A percentile compares a stretch with the other conserved stretches of the same genome.
Evolutionary conservation across 208 protist species (phyloP).

Genomic region (Blastocrithidia nonstop): DNA sequence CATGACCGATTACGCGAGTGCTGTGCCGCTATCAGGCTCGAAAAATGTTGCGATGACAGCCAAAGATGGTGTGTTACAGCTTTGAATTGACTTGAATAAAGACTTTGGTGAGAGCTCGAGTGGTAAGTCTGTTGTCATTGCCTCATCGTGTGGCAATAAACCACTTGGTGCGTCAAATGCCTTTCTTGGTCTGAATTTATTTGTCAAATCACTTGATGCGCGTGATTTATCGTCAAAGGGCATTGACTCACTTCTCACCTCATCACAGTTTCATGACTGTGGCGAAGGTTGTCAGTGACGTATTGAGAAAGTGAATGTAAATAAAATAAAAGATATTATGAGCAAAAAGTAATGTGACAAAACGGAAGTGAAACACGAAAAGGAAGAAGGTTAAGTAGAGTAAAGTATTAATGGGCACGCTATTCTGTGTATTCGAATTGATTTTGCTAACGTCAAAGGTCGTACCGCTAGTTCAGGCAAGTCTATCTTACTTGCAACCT

Average conservation of each 20-base stretch:
- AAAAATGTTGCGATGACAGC: conserved; percentile 46
- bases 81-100: conserved; percentile 47
- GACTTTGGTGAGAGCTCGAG: conserved; percentile 36
- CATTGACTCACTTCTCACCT: conserved; percentile 9
- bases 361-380: background rate
- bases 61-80: conserved; percentile 11
- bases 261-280: conserved; percentile 14
- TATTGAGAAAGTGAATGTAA: too few relatives aligned
- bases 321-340: too few relatives aligned
- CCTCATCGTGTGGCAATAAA: conserved; percentile 57
- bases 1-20: background rate
- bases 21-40: conserved; percentile 10
- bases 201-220: conserved; percentile 27
- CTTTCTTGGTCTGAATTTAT: conserved; percentile 67
- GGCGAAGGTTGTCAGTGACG: conserved; percentile 37
- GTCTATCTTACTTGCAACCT: conserved; percentile 48
- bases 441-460: conserved; percentile 21
- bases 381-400: background rate
- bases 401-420: conserved; percentile 12
- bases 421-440: conserved; percentile 45
- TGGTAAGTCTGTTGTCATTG: conserved; percentile 59
- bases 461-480: conserved; percentile 36
- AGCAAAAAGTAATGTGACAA: background rate
- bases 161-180: conserved; percentile 50
- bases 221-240: conserved; percentile 12